Percentiles rank a stretch among this genome's conserved stretches.
phyloP scores from a whole-genome alignment of 805 yeast species.

The Yamadazyma philogaea region DNA sequence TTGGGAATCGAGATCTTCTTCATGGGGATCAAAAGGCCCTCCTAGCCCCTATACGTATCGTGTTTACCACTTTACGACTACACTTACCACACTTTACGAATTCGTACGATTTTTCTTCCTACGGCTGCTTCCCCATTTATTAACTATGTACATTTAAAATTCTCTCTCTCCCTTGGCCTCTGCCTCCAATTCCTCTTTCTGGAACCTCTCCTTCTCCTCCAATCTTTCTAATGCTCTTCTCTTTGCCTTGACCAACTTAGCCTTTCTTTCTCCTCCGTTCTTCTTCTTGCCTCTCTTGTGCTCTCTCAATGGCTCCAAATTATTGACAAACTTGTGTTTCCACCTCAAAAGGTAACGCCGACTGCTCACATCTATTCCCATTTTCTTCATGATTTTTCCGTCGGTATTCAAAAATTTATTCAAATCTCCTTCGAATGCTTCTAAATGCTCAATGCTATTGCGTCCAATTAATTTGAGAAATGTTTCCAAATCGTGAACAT shows the following conservation, averaged over 20 bases:
- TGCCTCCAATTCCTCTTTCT: constrained; percentile 38
- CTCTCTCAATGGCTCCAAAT: constrained; percentile 51
- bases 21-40: no score
- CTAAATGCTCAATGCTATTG: constrained; percentile 61
- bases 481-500: constrained; percentile 59
- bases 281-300: constrained; percentile 67
- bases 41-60: neutral
- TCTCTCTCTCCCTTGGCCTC: constrained; percentile 42
- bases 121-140: neutral
- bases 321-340: constrained; percentile 62
- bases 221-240: constrained; percentile 58
- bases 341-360: constrained; percentile 74
- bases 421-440: constrained; percentile 58
- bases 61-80: neutral
- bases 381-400: constrained; percentile 58
- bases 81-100: no score
- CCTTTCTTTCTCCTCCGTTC: constrained; percentile 83
- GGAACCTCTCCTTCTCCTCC: constrained; percentile 46
- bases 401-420: constrained; percentile 57
- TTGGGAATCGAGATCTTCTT: no score
- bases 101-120: no score
- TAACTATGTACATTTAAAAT: constrained; percentile 21
- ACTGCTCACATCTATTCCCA: constrained; percentile 71
- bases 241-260: constrained; percentile 50
- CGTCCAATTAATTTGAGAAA: constrained; percentile 82